These are phyloP conservation scores for Exsudoporus frostii DNA, from an alignment of 768 basidiomycete species.

Conservation along the genomic window DNA sequence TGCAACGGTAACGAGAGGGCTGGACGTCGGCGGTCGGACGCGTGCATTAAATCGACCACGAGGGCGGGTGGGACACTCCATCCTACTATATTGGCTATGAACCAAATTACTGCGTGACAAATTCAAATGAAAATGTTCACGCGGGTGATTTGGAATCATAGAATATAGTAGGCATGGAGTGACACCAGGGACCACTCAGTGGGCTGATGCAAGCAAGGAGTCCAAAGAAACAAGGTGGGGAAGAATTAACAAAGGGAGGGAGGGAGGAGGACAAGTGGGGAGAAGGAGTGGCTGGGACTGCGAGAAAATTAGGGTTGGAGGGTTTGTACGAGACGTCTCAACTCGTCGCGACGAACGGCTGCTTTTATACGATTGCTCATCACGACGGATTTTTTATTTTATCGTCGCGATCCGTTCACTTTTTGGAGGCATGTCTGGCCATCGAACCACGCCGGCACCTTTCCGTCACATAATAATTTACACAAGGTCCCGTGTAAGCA, in stretches of 20 bases:
- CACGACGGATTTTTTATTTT: conserved; percentile 7
- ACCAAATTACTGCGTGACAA: conserved; percentile 40
- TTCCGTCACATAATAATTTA: conserved; percentile 23
- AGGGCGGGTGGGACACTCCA: conserved; percentile 36
- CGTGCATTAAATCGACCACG: conserved; percentile 6
- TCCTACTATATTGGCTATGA: conserved; percentile 59
- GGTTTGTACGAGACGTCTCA: neutral
- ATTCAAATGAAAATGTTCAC: conserved; percentile 34
- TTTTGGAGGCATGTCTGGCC: conserved; percentile 10
- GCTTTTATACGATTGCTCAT: conserved; percentile 17
- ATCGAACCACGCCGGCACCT: conserved; percentile 6
- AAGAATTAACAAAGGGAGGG: no score
- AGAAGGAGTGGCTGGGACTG: conserved; percentile 11
- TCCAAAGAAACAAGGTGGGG: conserved; percentile 1
- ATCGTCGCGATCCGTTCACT: neutral
- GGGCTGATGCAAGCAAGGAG: conserved; percentile 8
- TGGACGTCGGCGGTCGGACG: neutral
- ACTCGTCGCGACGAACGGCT: conserved; percentile 1
- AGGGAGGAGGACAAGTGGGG: neutral
- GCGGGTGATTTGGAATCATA: conserved; percentile 38
- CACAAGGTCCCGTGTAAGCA: conserved; percentile 8
- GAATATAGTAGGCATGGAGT: conserved; percentile 32
- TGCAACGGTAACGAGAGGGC: neutral
- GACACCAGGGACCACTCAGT: conserved; percentile 28
- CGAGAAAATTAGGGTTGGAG: conserved; percentile 17